These are phyloP conservation scores for Berberis vulgaris DNA, from an alignment of 164 flowering plant genomes.

Conservation along the genomic window DNA sequence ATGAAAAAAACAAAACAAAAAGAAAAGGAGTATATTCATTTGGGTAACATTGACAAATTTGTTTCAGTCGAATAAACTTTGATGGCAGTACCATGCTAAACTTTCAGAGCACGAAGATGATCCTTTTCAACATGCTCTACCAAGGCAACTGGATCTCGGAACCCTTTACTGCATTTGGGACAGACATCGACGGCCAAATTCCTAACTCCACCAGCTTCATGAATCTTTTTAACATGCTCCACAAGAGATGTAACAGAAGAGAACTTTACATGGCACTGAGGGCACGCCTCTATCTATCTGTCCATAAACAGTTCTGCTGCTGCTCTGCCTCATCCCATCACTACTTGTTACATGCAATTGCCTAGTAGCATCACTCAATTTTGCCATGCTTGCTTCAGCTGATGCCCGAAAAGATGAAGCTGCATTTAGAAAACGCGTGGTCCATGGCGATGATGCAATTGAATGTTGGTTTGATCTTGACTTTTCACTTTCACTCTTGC, in stretches of 20 bases:
- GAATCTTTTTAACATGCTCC: conserved; percentile 74
- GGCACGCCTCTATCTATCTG: conserved; percentile 64
- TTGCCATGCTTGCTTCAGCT: conserved; percentile 73
- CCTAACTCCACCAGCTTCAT: conserved; percentile 43
- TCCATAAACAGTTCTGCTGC: conserved; percentile 24
- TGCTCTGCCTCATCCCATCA: conserved; percentile 31
- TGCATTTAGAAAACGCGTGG: conserved; percentile 48
- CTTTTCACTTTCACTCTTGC: conserved; percentile 39
- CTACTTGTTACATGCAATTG: too few species aligned
- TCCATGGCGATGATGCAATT: conserved; percentile 53
- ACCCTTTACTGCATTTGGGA: conserved; percentile 85
- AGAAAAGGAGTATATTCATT: too few species aligned
- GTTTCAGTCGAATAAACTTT: too few species aligned
- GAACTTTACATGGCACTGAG: conserved; percentile 60
- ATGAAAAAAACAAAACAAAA: too few species aligned
- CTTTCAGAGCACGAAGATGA: conserved; percentile 59
- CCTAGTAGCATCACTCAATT: conserved; percentile 43
- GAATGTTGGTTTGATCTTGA: conserved; percentile 23
- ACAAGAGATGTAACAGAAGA: conserved; percentile 46
- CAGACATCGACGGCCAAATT: conserved; percentile 71
- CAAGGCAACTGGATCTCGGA: conserved; percentile 76
- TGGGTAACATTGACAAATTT: too few species aligned
- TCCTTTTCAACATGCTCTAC: conserved; percentile 92
- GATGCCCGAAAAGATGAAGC: conserved; percentile 70
- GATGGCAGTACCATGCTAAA: conserved; percentile 11